Conservation (phyloP, 306 rosid genomes). For the Cucumis cinereus region DNA sequence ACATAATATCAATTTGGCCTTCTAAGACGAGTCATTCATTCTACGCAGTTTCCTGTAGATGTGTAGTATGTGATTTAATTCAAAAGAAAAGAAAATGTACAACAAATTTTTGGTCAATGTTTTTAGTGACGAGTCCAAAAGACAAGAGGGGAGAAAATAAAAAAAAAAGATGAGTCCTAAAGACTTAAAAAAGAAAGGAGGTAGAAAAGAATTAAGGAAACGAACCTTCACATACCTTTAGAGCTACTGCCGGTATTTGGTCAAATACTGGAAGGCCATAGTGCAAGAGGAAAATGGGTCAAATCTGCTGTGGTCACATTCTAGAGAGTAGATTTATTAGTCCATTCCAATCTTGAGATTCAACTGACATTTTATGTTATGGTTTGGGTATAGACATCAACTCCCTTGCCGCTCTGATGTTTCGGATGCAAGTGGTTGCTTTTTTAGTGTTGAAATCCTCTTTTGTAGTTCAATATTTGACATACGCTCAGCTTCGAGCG, state of each 20-base stretch:
- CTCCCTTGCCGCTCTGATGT: conserved; percentile 12
- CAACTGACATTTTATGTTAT: background rate
- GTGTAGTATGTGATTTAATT: background rate
- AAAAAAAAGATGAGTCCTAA: background rate
- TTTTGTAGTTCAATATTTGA: conserved; percentile 47
- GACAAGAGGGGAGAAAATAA: background rate
- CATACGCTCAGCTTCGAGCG: conserved; percentile 33
- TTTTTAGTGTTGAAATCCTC: conserved; percentile 28
- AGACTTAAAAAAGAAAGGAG: background rate
- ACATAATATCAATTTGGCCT: background rate
- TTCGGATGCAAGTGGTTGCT: conserved; percentile 15
- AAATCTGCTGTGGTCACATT: background rate
- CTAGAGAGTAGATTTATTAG: no score
- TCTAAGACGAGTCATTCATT: background rate
- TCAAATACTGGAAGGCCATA: background rate
- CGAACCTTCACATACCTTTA: background rate
- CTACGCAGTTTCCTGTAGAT: no score
- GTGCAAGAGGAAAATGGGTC: background rate
- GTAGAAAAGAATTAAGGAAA: background rate
- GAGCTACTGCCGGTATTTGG: background rate
- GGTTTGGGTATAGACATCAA: background rate
- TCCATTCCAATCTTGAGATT: background rate
- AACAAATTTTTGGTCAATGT: background rate
- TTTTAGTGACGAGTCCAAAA: background rate
- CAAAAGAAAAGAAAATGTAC: background rate